Base-by-base conservation (phyloP, 1,284 basidiomycete genomes). In the Boletus subluridellus region DNA sequence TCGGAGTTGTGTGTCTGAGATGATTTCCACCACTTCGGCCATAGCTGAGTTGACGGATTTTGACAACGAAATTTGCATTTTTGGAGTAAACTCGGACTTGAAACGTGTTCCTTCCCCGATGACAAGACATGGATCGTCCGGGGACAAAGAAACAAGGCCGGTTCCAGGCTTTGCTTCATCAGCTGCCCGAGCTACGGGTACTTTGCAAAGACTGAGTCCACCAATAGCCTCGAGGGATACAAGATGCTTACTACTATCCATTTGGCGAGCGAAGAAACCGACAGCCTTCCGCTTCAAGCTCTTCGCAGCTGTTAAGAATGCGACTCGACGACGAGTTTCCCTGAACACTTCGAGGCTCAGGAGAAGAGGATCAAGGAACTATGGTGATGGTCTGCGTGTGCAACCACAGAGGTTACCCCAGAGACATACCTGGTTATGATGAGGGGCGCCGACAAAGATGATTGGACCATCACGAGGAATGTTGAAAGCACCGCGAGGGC, bases 301-400 rank as follows among this genome's bases (percentile, higher is more conserved):
- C 73, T 92, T 93, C 3, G 95, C 95, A n/a, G 97, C 97, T 32
- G 90, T 91, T 45, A 99, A 80, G 70, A 97, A 95, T 59, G 90
- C 88, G 12, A 97, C 92, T 65, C 88, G 84, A 47, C 97, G 83
- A 21, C 86, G 82, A 2, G 90, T 90, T 73, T 97, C 94, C 59
- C 89, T 84, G 69, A 90, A 83, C 10, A 95, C 95, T 75, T 98
- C 93, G 52, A 93, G 84, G 61, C 86, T 88, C 48, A 99, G 78
- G 47, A 99, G 81, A 49, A 99, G 77, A 9, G 97, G 95, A 71
- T 99, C 97, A 55, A 99, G 84, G 75, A 99, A 99, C 92, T 99
- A 63, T 21, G 56, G 42, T 44, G 52, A 59, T 39, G 38, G 54
- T 64, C 34, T 53, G 34, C 9, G 37, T 45, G 49, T 10, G 54